Percentiles rank a stretch among this genome's conserved stretches.
phyloP scores from a whole-genome alignment of 352 stramenopile genomes.

The Globisporangium cederbergense region DNA sequence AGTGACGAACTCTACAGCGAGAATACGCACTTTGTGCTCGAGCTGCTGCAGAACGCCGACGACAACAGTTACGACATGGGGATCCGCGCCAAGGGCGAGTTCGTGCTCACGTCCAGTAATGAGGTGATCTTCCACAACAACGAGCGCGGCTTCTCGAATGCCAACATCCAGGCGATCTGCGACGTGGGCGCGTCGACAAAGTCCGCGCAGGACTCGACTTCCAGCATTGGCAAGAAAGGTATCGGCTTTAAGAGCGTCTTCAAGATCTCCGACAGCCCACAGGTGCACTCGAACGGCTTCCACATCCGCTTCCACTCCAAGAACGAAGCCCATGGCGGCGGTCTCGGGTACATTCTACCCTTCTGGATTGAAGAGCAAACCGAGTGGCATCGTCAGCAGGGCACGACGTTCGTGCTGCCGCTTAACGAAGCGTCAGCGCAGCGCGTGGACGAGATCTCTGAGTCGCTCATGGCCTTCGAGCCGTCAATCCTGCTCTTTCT shows the following conservation, averaged over 20 bases:
- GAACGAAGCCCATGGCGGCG: constrained; percentile 33
- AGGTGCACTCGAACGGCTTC: constrained; percentile 89
- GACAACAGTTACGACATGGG: constrained; percentile 63
- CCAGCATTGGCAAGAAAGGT: constrained; percentile 88
- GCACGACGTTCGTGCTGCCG: constrained; percentile 77
- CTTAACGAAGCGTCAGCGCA: constrained; percentile 49
- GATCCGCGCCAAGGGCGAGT: constrained; percentile 51
- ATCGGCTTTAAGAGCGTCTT: constrained; percentile 93
- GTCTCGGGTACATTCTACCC: constrained; percentile 76
- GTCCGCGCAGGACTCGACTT: constrained; percentile 22
- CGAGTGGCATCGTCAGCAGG: constrained; percentile 35
- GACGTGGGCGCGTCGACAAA: constrained; percentile 87
- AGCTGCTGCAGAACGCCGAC: constrained; percentile 87
- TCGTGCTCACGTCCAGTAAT: constrained; percentile 43
- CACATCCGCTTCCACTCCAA: constrained; percentile 80
- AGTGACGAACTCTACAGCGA: constrained; percentile 86
- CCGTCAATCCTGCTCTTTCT: constrained; percentile 81
- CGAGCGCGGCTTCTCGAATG: constrained; percentile 67
- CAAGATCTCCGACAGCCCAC: constrained; percentile 74
- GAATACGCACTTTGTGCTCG: constrained; percentile 87
- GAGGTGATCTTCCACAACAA: constrained; percentile 85
- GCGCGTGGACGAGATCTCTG: constrained; percentile 50
- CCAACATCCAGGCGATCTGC: constrained; percentile 83
- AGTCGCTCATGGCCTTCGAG: constrained; percentile 64
- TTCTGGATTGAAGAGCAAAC: constrained; percentile 63